phyloP scores from a whole-genome alignment of 2,329 filamentous ascomycete genomes.

The Fusarium sp. region DNA sequence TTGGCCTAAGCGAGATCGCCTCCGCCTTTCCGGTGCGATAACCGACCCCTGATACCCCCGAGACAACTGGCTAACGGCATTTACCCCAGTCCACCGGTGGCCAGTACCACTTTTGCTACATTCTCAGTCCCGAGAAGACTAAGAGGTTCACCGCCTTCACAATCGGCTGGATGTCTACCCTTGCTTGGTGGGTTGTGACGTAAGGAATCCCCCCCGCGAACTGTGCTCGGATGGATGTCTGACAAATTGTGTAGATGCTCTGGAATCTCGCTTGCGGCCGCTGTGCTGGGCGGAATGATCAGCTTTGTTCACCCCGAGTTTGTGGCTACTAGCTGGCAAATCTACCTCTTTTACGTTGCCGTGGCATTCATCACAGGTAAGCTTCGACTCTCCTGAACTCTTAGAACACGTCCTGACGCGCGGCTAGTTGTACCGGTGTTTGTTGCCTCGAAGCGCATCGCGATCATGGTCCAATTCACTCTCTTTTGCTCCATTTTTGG shows the following conservation, averaged over 20 bases:
- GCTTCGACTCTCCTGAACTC: background rate
- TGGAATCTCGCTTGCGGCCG: constrained; percentile 9
- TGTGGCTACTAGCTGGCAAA: constrained; percentile 5
- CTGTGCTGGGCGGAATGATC: constrained; percentile 10
- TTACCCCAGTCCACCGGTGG: constrained; percentile 16
- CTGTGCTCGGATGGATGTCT: background rate
- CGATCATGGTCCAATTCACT: background rate
- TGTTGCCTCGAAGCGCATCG: constrained; percentile 7
- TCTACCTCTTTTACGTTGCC: constrained; percentile 17
- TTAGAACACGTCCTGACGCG: background rate
- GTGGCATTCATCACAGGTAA: constrained; percentile 14
- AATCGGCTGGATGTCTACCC: constrained; percentile 12
- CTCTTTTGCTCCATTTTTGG: constrained; percentile 8
- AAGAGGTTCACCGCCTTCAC: constrained; percentile 17
- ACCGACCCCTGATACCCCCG: background rate
- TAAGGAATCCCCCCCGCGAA: background rate
- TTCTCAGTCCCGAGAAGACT: constrained; percentile 10
- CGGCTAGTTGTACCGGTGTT: constrained; percentile 6
- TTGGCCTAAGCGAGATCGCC: constrained; percentile 19
- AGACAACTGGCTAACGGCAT: background rate
- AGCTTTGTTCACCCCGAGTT: background rate
- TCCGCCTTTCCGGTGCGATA: constrained; percentile 18
- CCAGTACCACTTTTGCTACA: constrained; percentile 27
- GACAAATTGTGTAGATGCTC: constrained; percentile 4
- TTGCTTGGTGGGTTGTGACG: constrained; percentile 28